Conservation (phyloP, 176 grass and related monocot genomes). For the barley (Hordeum vulgare) region DNA sequence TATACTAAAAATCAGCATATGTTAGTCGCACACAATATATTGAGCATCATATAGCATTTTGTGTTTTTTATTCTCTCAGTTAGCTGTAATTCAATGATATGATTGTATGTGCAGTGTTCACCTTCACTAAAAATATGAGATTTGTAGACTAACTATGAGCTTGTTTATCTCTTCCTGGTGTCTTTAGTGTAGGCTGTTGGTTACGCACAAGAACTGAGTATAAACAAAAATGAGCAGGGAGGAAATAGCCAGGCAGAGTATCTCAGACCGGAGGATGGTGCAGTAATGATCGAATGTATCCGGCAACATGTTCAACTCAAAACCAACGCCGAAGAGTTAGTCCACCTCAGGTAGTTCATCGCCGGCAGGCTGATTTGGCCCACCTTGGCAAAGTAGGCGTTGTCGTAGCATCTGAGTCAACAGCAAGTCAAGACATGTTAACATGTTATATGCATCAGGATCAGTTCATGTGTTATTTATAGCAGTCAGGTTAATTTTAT, state of each 20-base stretch:
- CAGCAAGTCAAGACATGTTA: background rate
- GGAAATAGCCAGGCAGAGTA: background rate
- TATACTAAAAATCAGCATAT: too few relatives aligned
- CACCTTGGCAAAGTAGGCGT: conserved; percentile 42
- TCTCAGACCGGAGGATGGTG: conserved; percentile 31
- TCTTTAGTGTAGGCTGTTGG: background rate
- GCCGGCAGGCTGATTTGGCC: conserved; percentile 32
- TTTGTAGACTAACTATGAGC: too few relatives aligned
- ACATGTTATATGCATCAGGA: background rate
- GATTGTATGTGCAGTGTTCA: too few relatives aligned
- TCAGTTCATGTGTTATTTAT: background rate
- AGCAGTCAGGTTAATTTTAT: too few relatives aligned
- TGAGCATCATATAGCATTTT: too few relatives aligned
- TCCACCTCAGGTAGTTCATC: conserved; percentile 15
- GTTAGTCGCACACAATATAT: too few relatives aligned
- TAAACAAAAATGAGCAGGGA: too few relatives aligned
- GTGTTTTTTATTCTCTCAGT: too few relatives aligned
- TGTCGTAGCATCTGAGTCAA: conserved; percentile 29
- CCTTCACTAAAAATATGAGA: too few relatives aligned
- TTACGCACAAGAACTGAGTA: too few relatives aligned
- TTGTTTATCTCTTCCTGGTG: too few relatives aligned
- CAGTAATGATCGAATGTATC: conserved; percentile 39
- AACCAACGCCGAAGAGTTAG: conserved; percentile 33
- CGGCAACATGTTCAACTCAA: conserved; percentile 35
- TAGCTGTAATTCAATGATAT: too few relatives aligned